Evolutionary conservation across 2,329 filamentous ascomycete species (phyloP), one percentile per base, ranked within the genome.

Genomic region (Diaporthe vaccinii): DNA sequence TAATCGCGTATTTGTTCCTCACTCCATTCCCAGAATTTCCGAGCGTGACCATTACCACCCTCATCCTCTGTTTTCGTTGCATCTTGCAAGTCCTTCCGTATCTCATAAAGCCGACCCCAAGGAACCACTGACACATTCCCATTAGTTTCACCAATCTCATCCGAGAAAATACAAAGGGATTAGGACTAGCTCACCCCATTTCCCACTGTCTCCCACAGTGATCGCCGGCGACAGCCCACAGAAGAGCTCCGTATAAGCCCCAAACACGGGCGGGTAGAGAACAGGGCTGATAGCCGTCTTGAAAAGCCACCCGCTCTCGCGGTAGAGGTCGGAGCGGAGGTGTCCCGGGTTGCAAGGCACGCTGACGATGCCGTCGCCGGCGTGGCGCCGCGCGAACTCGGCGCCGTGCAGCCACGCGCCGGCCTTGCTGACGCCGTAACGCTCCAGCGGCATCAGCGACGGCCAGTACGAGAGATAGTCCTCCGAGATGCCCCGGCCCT

Each of bases 11-110:
- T 77, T 46, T 87, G 84, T 15, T 82, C 80, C 70, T 86, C 82
- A 2, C 80, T 82, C 85, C 85, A 87, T 6, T 83, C 78, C 84
- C 84, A 87, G 68, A 86, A 86, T 53, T 82, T 80, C 67, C 80
- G 77, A 2, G 80, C 83, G 41, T 79, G 79, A 1, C 83, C 84
- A 4, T 79, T 83, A 3, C 85, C 85, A 4, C 85, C 84, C 44
- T 86, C 84, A 2, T 78, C 78, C 73, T 82, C 79, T 4, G 80
- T 68, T 74, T 83, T 81, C 15, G 79, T 79, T 3, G 80, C 80
- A 7, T 77, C 75, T 0, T 78, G 73, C 49, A 86, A 75, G 7
- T 83, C 83, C 4, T 78, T 74, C 0, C 82, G 79, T 5, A 83
- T 77, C 3, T 79, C 78, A 72, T 81, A 78, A 61, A 86, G 80